Evolutionary conservation across 148 eudicot genomes (phyloP).

Genomic region (Suaeda aralocaspica): DNA sequence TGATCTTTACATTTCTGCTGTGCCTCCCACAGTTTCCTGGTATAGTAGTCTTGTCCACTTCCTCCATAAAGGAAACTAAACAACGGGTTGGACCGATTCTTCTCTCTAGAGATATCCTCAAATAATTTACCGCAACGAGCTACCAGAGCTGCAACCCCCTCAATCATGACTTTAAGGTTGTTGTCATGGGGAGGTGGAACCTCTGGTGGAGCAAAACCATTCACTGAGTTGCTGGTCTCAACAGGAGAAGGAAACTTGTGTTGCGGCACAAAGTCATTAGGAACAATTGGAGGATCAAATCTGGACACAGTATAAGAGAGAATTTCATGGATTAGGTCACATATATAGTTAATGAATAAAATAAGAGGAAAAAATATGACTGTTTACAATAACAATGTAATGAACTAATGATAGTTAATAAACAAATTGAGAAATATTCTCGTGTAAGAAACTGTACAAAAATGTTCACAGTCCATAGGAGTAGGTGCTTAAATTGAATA

Average conservation of each 20-base stretch:
- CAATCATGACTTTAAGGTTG: conserved; percentile 68
- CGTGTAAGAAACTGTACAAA: background rate
- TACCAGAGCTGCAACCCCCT: conserved; percentile 85
- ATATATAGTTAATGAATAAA: background rate
- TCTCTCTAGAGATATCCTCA: conserved; percentile 89
- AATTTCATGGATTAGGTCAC: conserved; percentile 13
- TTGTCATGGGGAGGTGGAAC: conserved; percentile 74
- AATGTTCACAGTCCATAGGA: too few relatives aligned
- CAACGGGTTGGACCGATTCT: conserved; percentile 69
- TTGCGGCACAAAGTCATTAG: conserved; percentile 62
- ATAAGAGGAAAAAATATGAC: background rate
- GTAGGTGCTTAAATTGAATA: too few relatives aligned
- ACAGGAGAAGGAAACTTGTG: conserved; percentile 72
- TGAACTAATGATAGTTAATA: background rate
- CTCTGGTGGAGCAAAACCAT: conserved; percentile 56
- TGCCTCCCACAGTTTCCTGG: conserved; percentile 91
- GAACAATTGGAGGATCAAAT: conserved; percentile 77
- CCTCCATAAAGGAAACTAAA: conserved; percentile 88
- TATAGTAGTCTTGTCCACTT: conserved; percentile 70
- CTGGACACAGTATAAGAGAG: conserved; percentile 37
- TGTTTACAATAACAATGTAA: background rate
- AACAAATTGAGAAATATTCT: background rate
- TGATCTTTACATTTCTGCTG: conserved; percentile 57
- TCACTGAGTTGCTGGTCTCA: conserved; percentile 30
- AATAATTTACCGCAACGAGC: conserved; percentile 88